These are phyloP conservation scores for Schoenoplectus triqueter DNA, from an alignment of 202 grass and related monocot species.

Conservation along the genomic window DNA sequence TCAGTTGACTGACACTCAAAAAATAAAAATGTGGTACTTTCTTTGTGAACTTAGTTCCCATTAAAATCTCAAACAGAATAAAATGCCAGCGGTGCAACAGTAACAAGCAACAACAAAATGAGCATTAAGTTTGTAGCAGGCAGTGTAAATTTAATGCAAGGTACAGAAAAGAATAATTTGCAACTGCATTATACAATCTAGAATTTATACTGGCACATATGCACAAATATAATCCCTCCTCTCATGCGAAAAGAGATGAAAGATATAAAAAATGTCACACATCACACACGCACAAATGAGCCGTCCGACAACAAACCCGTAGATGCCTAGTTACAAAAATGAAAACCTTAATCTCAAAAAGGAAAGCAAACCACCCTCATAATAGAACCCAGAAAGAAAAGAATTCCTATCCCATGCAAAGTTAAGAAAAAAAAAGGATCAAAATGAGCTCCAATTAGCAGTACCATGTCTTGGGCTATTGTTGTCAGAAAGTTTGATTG, in stretches of 20 bases:
- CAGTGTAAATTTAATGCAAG: neutral
- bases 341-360: slow-evolving; percentile 35
- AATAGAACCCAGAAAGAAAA: slow-evolving; percentile 27
- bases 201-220: slow-evolving; percentile 42
- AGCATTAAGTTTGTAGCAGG: neutral
- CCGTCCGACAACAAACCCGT: slow-evolving; percentile 35
- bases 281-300: slow-evolving; percentile 41
- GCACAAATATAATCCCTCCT: slow-evolving; percentile 43
- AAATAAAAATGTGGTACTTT: neutral
- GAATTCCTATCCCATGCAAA: neutral
- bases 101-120: neutral
- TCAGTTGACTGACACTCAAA: neutral
- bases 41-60: neutral
- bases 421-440: slow-evolving; percentile 42
- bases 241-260: slow-evolving; percentile 42
- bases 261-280: slow-evolving; percentile 42
- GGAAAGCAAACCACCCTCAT: slow-evolving; percentile 30
- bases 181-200: slow-evolving; percentile 45
- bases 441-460: slow-evolving; percentile 81
- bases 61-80: neutral
- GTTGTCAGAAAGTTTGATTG: slow-evolving; percentile 60
- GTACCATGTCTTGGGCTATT: slow-evolving; percentile 82
- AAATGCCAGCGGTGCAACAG: neutral
- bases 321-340: slow-evolving; percentile 42
- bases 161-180: slow-evolving; percentile 30